These are phyloP conservation scores for Fusarium sublunatum DNA, from an alignment of 2,329 filamentous ascomycete genomes.

Conservation along the genomic window DNA sequence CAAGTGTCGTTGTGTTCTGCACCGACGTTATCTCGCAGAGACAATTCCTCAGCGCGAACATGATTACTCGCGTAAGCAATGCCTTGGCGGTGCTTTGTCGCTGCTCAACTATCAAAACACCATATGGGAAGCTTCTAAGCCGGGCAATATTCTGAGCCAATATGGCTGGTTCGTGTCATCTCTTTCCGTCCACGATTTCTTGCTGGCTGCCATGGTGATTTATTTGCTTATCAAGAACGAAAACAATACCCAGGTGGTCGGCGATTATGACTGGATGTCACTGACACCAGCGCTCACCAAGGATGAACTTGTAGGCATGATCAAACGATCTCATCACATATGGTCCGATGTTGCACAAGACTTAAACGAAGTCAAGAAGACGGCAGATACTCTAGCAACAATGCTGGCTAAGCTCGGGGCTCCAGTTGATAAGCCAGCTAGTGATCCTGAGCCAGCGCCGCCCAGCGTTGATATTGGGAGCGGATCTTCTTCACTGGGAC, in stretches of 20 bases:
- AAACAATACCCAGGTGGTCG: conserved; percentile 53
- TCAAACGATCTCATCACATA: conserved; percentile 57
- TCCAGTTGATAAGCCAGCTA: conserved; percentile 40
- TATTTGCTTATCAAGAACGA: conserved; percentile 63
- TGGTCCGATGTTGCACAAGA: conserved; percentile 56
- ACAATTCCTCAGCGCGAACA: conserved; percentile 57
- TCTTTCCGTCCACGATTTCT: conserved; percentile 69
- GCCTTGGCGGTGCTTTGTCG: conserved; percentile 61
- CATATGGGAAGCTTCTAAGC: conserved; percentile 62
- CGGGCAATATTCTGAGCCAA: conserved; percentile 63
- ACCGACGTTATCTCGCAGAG: conserved; percentile 64
- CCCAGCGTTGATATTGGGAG: conserved; percentile 13
- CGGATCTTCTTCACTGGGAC: conserved; percentile 33
- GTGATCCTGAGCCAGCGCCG: conserved; percentile 1
- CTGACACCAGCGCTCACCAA: conserved; percentile 51
- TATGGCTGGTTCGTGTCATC: conserved; percentile 69
- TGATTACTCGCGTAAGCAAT: conserved; percentile 63
- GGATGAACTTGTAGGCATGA: conserved; percentile 54
- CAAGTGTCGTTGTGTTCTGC: conserved; percentile 66
- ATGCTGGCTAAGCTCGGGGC: conserved; percentile 59
- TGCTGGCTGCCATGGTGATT: conserved; percentile 70
- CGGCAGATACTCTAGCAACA: conserved; percentile 57
- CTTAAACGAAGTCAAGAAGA: conserved; percentile 58
- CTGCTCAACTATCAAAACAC: conserved; percentile 61
- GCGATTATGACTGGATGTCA: conserved; percentile 51